A percentile compares a stretch with the other conserved stretches of the same genome.
Evolutionary conservation across 305 asterid genomes (phyloP).

Genomic region (Petunia hybrid): DNA sequence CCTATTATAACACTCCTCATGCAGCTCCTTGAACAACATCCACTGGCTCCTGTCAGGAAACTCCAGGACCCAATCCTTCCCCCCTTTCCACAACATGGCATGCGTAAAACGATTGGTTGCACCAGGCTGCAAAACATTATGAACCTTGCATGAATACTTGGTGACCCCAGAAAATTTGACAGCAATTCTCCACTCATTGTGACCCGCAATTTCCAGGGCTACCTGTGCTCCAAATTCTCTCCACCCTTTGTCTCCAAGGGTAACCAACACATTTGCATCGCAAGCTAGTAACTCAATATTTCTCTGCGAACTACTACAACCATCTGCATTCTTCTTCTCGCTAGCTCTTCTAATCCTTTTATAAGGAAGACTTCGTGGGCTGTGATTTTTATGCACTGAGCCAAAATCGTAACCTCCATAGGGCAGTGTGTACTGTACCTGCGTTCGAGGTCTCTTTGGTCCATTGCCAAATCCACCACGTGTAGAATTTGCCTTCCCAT

Average conservation of each 20-base stretch:
- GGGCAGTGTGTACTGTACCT: conserved; percentile 89
- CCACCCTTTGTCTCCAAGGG: conserved; percentile 89
- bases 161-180: conserved; percentile 76
- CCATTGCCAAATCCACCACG: conserved; percentile 75
- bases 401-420: conserved; percentile 59
- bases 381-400: conserved; percentile 60
- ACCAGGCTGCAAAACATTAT: conserved; percentile 86
- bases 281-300: conserved; percentile 66
- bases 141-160: conserved; percentile 79
- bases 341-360: conserved; percentile 91
- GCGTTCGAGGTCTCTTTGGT: conserved; percentile 94
- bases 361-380: conserved; percentile 67
- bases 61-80: conserved; percentile 97
- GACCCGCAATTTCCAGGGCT: conserved; percentile 79
- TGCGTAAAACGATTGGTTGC: conserved; percentile 92
- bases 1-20: conserved; percentile 91
- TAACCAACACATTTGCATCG: conserved; percentile 80
- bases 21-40: conserved; percentile 94
- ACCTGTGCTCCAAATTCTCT: conserved; percentile 85
- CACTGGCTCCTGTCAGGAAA: conserved; percentile 96
- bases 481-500: conserved; percentile 55
- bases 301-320: conserved; percentile 62
- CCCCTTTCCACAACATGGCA: conserved; percentile 99
- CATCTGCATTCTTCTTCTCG: conserved; percentile 74
- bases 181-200: conserved; percentile 86